Base-by-base conservation (phyloP, 805 yeast species). In the Metschnikowia cubensis region DNA sequence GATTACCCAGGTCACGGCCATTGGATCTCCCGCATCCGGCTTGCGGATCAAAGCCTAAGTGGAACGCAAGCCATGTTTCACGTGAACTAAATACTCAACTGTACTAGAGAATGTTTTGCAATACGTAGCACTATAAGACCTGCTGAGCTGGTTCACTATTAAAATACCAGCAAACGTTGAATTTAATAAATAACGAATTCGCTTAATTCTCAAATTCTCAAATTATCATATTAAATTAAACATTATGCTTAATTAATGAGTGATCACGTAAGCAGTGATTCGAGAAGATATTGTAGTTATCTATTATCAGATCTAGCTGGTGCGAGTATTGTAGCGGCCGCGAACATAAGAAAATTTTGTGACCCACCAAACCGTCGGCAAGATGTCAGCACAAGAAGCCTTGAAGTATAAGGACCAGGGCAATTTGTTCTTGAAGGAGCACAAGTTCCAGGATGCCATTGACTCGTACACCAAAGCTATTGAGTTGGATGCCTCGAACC, bases 21-120 rank as follows among this genome's bases (percentile, higher is more conserved):
- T 94, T 56, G 99, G 99, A 17, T 89, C 92, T 14, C 88, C 94
- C 17, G 94, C 96, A 10, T 85, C 96, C 11, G 98, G 98, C 20
- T 77, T 92, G 62, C 83, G 95, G 55, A 76, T 80, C 45, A 62
- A 62, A 51, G 71, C 42, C n/a, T 53, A 46, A 36, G 35, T 34
- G 35, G 10, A 34, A 13, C 29, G 13, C 11, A 8, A 25, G 47
- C 13, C 41, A 25, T 17, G 33, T 25, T 13, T 11, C 21, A 25
- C 42, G 15, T 25, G 42, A 15, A 29, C 21, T 39, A 22, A 14
- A 29, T 39, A 39, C 42, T 39, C 42, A 39, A 25, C n/a, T 39
- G 42, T 39, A 39, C 17, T 29, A 39, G 42, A 39, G 36, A 42
- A 33, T 33, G 45, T 42, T 25, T 25, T 11, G 15, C 20, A 7